These are phyloP conservation scores for Starmerella davenportii DNA, from an alignment of 805 yeast species.

Conservation along the genomic window DNA sequence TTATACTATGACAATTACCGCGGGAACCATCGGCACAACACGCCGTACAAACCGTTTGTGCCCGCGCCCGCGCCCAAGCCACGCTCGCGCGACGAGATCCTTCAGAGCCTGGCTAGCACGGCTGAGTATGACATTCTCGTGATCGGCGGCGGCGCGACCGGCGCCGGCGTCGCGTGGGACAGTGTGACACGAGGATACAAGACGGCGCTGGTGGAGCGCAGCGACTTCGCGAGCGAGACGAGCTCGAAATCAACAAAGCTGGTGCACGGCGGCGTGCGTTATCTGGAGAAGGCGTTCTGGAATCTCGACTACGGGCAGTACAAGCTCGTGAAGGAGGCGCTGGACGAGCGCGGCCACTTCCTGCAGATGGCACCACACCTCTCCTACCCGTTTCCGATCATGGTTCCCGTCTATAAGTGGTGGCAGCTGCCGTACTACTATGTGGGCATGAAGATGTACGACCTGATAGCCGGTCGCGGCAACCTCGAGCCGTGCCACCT, in stretches of 20 bases:
- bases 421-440: constrained; percentile 94
- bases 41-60: constrained; percentile 15
- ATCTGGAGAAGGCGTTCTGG: constrained; percentile 85
- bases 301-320: constrained; percentile 79
- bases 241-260: constrained; percentile 87
- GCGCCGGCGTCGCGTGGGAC: constrained; percentile 83
- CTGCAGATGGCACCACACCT: constrained; percentile 84
- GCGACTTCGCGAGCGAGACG: constrained; percentile 84
- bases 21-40: constrained; percentile 15
- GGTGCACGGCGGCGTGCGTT: constrained; percentile 96
- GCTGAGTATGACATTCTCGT: constrained; percentile 60
- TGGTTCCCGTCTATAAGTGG: constrained; percentile 89
- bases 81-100: constrained; percentile 18
- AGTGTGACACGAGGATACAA: constrained; percentile 81
- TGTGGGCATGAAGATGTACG: constrained; percentile 81
- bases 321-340: constrained; percentile 74
- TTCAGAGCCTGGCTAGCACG: constrained; percentile 20
- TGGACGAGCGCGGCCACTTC: constrained; percentile 72
- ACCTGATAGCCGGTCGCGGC: constrained; percentile 77
- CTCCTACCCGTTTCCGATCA: constrained; percentile 67
- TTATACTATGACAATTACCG: constrained; percentile 17
- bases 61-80: constrained; percentile 19
- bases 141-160: constrained; percentile 94
- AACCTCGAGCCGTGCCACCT: constrained; percentile 65
- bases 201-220: constrained; percentile 70